phyloP scores from a whole-genome alignment of 2,329 filamentous ascomycete species.

The Ascochyta fabae region DNA sequence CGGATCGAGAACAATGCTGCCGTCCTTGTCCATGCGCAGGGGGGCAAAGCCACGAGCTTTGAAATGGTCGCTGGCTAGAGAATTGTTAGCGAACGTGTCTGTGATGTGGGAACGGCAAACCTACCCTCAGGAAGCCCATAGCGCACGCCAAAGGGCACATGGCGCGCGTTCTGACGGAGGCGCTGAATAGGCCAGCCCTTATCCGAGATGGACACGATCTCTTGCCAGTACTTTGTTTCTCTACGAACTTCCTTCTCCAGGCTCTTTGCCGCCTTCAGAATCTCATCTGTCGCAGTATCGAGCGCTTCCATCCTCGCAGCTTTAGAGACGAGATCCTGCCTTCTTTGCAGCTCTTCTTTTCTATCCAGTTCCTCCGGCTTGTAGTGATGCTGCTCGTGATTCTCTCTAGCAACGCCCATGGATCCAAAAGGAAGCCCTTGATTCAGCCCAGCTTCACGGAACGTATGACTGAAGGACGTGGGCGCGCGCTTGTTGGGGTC shows the following conservation, averaged over 20 bases:
- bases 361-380: conserved; percentile 27
- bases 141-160: conserved; percentile 81
- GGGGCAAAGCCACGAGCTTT: conserved; percentile 79
- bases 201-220: conserved; percentile 79
- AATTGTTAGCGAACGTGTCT: not conserved
- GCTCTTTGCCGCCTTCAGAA: conserved; percentile 73
- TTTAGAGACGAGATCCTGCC: conserved; percentile 59
- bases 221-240: conserved; percentile 88
- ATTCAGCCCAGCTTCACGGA: conserved; percentile 32
- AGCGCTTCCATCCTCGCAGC: conserved; percentile 84
- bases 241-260: conserved; percentile 77
- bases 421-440: conserved; percentile 48
- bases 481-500: conserved; percentile 37
- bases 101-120: conserved; percentile 13
- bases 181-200: conserved; percentile 78
- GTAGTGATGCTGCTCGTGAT: conserved; percentile 26
- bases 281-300: conserved; percentile 73
- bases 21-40: conserved; percentile 75
- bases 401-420: conserved; percentile 37
- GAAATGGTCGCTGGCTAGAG: conserved; percentile 61
- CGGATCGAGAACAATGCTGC: conserved; percentile 75
- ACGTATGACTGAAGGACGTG: conserved; percentile 36
- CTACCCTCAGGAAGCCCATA: conserved; percentile 84
- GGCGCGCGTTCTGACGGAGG: conserved; percentile 56
- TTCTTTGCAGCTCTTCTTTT: conserved; percentile 43